Conservation (phyloP, 345 rosid genomes). For the Citrus sp. region DNA sequence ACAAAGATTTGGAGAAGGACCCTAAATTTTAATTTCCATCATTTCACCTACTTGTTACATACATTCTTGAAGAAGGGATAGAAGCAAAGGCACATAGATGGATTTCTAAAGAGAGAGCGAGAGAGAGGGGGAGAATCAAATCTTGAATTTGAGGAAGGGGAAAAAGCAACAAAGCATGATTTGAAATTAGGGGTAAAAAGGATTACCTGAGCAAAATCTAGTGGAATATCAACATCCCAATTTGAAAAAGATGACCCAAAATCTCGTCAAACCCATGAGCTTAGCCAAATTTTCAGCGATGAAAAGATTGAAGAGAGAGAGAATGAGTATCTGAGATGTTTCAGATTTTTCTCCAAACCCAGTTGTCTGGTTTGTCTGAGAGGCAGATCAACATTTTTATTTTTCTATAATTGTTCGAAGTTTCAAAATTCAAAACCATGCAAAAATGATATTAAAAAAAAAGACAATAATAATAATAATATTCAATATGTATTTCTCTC, state of each 20-base stretch:
- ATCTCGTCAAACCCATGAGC: constrained; percentile 37
- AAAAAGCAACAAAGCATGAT: background rate
- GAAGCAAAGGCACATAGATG: background rate
- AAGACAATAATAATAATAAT: background rate
- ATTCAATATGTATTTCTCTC: constrained; percentile 13
- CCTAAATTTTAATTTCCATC: constrained; percentile 11
- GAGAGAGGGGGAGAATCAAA: constrained; percentile 4
- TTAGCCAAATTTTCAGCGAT: constrained; percentile 28
- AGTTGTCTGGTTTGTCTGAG: constrained; percentile 34
- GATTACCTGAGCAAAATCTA: constrained; percentile 19
- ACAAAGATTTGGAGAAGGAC: constrained; percentile 11
- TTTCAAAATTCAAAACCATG: constrained; percentile 27
- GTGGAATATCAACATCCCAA: constrained; percentile 12
- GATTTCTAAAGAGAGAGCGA: background rate
- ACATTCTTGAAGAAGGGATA: background rate
- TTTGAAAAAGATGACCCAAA: constrained; percentile 26
- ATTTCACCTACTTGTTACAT: background rate
- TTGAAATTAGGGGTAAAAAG: constrained; percentile 15
- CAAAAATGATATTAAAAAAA: constrained; percentile 19
- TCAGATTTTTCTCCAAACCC: constrained; percentile 29
- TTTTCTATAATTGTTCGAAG: background rate
- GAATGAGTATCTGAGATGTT: constrained; percentile 22
- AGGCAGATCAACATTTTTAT: constrained; percentile 15
- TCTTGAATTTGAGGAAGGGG: background rate
- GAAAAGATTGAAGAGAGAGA: constrained; percentile 12